phyloP scores from a whole-genome alignment of 768 basidiomycete species.

The Daedaleopsis sinensis region DNA sequence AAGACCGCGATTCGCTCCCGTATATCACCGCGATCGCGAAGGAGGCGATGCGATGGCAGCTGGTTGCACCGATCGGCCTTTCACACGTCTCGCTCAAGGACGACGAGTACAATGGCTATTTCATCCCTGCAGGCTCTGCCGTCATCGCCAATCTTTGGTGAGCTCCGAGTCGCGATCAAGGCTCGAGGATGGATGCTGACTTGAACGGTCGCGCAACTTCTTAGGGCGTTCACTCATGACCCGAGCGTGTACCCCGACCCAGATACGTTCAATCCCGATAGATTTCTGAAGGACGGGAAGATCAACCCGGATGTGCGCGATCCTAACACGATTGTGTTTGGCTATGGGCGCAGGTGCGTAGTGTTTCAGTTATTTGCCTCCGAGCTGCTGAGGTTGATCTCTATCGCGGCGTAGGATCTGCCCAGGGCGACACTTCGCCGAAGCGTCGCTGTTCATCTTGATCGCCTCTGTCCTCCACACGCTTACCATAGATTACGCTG shows the following conservation, averaged over 20 bases:
- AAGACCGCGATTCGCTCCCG: slow-evolving; percentile 28
- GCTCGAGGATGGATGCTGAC: not conserved
- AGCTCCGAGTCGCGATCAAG: not conserved
- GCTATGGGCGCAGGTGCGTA: slow-evolving; percentile 20
- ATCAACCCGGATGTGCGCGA: slow-evolving; percentile 14
- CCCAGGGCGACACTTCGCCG: slow-evolving; percentile 17
- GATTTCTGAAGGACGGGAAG: slow-evolving; percentile 15
- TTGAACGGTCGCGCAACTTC: not conserved
- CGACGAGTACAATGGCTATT: slow-evolving; percentile 22
- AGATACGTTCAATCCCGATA: slow-evolving; percentile 21
- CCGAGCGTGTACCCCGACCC: slow-evolving; percentile 16
- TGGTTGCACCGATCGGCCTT: slow-evolving; percentile 19
- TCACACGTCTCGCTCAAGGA: slow-evolving; percentile 15
- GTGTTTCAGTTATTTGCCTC: not conserved
- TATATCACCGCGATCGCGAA: slow-evolving; percentile 30
- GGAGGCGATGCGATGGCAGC: slow-evolving; percentile 32
- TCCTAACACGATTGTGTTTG: slow-evolving; percentile 16
- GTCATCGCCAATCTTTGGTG: slow-evolving; percentile 19
- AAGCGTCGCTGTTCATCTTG: slow-evolving; percentile 17
- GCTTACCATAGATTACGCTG: slow-evolving; percentile 9
- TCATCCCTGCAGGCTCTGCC: slow-evolving; percentile 16
- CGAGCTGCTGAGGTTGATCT: not conserved
- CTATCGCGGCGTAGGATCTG: slow-evolving; percentile 3
- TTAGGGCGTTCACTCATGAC: slow-evolving; percentile 12
- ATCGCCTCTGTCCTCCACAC: slow-evolving; percentile 17